Evolutionary conservation across 2,329 filamentous ascomycete species (phyloP).

Genomic region (Trichoderma oligosporum): DNA sequence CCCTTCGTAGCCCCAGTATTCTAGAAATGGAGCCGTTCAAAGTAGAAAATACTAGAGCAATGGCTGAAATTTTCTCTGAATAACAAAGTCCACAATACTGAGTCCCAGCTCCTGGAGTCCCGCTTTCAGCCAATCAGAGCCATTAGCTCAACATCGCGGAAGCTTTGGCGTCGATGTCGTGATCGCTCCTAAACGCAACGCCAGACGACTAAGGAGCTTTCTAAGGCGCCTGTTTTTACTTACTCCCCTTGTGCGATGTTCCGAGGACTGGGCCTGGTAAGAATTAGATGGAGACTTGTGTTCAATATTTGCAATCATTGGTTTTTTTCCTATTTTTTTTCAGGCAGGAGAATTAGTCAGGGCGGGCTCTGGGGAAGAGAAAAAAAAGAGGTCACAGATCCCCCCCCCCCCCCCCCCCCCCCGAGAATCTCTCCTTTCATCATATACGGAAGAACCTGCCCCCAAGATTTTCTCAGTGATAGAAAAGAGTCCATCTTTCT

Average conservation of each 20-base stretch:
- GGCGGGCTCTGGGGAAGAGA: slow-evolving; percentile 1
- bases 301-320: slow-evolving; percentile 4
- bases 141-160: slow-evolving; percentile 39
- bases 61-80: background rate
- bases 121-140: slow-evolving; percentile 36
- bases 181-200: slow-evolving; percentile 40
- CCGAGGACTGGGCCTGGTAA: slow-evolving; percentile 1
- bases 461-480: background rate
- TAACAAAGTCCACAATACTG: background rate
- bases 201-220: slow-evolving; percentile 28
- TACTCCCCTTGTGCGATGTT: slow-evolving; percentile 5
- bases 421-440: slow-evolving; percentile 10
- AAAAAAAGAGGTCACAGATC: slow-evolving; percentile 4
- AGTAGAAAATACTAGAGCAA: slow-evolving; percentile 12
- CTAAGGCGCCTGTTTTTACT: slow-evolving; percentile 34
- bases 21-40: background rate
- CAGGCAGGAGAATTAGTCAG: slow-evolving; percentile 17
- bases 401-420: no score
- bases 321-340: background rate
- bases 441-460: slow-evolving; percentile 6
- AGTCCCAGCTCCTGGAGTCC: slow-evolving; percentile 6
- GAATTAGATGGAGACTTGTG: background rate
- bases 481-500: background rate
- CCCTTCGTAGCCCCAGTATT: slow-evolving; percentile 18
- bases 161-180: slow-evolving; percentile 52